Evolutionary conservation across 352 stramenopile genomes (phyloP).

Genomic region (Chrysophaeum taylorii): DNA sequence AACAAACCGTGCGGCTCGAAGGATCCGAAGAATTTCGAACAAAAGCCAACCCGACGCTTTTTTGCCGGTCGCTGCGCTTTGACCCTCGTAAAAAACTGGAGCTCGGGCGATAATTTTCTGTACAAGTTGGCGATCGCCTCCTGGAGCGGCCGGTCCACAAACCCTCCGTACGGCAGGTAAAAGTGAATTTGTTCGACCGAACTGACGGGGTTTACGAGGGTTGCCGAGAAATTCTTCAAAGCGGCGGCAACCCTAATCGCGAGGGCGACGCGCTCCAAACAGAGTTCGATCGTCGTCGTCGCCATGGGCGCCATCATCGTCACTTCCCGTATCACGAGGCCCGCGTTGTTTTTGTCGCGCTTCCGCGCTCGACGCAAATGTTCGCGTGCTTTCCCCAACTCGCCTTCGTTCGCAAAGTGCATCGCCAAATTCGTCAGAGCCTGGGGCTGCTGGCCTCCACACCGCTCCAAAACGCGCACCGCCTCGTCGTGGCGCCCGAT

Average conservation of each 20-base stretch:
- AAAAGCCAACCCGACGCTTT: constrained; percentile 38
- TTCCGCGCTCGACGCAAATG: constrained; percentile 6
- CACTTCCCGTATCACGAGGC: neutral
- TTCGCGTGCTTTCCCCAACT: neutral
- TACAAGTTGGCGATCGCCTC: constrained; percentile 26
- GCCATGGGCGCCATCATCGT: constrained; percentile 12
- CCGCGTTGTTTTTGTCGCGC: neutral
- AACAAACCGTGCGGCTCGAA: constrained; percentile 49
- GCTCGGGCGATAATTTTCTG: too few species aligned
- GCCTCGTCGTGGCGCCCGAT: constrained; percentile 23
- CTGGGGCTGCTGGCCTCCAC: constrained; percentile 17
- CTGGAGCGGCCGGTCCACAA: constrained; percentile 36
- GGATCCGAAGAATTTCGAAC: constrained; percentile 41
- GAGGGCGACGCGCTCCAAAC: constrained; percentile 18
- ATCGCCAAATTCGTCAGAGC: constrained; percentile 26
- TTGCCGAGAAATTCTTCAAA: constrained; percentile 13
- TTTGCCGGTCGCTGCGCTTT: too few species aligned
- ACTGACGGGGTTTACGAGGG: constrained; percentile 3
- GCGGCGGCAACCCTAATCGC: neutral
- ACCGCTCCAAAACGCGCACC: constrained; percentile 21
- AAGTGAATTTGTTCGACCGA: constrained; percentile 39
- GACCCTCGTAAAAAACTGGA: too few species aligned
- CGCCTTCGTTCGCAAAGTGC: constrained; percentile 23
- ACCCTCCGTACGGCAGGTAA: constrained; percentile 40
- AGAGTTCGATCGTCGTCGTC: constrained; percentile 10